Base-by-base conservation (phyloP, 2,329 filamentous ascomycete species). In the Ophiostoma novo-ulmi region DNA sequence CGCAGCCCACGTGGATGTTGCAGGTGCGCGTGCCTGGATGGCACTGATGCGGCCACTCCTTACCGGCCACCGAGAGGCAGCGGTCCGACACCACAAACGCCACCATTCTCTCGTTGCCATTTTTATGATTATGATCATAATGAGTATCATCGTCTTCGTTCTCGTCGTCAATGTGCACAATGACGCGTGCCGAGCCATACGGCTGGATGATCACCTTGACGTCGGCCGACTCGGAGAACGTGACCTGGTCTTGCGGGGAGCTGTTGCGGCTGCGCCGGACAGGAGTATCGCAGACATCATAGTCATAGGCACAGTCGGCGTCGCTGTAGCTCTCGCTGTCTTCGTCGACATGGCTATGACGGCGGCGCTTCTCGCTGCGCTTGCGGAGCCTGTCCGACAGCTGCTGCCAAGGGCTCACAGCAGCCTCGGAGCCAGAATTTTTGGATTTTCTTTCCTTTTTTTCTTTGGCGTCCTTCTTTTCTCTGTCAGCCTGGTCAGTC, bases 51-150 rank as follows among this genome's bases (percentile, higher is more conserved):
- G 26, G 11, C 73, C 71, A 74, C 35, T 55, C 20, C 22, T 20
- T 36, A 1, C 70, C 71, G 36, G 31, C 6, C 7, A 22, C 11
- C 6, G 22, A 70, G 73, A 72, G 71, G 0, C 75, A 76, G 8
- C 78, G 77, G 1, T 76, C 75, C 4, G 77, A 77, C 72, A 81
- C 79, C 10, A 78, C 78, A 71, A 81, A 81, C 3, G 44, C 44
- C 5, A 68, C 44, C 2, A 79, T 70, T 0, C 78, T 81, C 17
- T 80, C 76, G 14, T 75, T 71, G 35, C 76, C 72, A 36, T 77
- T 77, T 67, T 80, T 74, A 7, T 6, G 44, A 20, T 75, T 73
- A 35, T 74, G 75, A 36, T 22, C 6, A 8, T 69, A 35, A 8
- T 31, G 8, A 38, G n/a, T 6, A 11, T 63, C 2, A 79, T 69